Conservation (phyloP, 495 filamentous ascomycete genomes). For the Lasiosphaeris hirsuta region DNA sequence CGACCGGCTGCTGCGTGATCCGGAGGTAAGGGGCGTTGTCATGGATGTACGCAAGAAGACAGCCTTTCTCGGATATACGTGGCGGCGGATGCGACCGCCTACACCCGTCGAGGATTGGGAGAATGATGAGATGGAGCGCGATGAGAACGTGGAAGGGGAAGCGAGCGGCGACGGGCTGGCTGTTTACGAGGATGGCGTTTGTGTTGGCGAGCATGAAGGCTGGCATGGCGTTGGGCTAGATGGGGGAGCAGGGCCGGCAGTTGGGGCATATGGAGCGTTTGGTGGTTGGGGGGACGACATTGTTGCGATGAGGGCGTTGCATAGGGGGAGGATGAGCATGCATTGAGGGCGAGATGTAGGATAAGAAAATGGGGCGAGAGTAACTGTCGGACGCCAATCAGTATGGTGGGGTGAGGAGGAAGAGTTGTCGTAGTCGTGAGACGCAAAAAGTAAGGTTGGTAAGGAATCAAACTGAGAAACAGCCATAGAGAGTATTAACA, state of each 20-base stretch:
- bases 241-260: neutral
- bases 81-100: conserved; percentile 46
- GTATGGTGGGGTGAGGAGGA: neutral
- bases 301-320: neutral
- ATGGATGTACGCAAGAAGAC: conserved; percentile 75
- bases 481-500: conserved; percentile 16
- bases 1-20: conserved; percentile 77
- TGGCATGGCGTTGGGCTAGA: neutral
- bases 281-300: conserved; percentile 5
- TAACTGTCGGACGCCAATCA: too few relatives aligned
- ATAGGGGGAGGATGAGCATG: conserved; percentile 15
- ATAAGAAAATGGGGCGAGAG: too few relatives aligned
- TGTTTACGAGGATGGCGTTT: neutral
- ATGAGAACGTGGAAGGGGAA: neutral
- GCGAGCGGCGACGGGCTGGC: neutral
- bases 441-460: neutral
- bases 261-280: neutral
- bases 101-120: neutral
- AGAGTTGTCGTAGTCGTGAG: neutral
- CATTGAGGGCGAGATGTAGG: neutral
- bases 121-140: neutral
- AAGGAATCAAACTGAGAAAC: neutral
- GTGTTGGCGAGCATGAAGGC: neutral
- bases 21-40: conserved; percentile 55
- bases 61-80: conserved; percentile 90